Percentiles rank a stretch among this genome's conserved stretches.
phyloP scores from a whole-genome alignment of 192 early-diverging fungal species.

The Coemansia sp. region DNA sequence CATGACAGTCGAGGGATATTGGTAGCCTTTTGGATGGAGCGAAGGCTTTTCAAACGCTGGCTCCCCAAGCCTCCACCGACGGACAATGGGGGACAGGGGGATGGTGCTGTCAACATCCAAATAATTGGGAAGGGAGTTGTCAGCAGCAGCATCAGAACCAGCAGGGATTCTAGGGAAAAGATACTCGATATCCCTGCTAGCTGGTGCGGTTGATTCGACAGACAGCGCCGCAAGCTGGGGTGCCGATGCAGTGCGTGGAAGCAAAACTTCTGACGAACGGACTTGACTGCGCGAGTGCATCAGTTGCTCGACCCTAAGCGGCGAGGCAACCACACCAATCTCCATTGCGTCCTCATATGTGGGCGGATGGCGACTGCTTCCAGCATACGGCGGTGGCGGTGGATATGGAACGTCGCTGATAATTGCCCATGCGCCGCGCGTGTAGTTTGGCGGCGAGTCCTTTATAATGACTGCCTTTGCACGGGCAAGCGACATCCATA shows the following conservation, averaged over 20 bases:
- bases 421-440: slow-evolving; percentile 48
- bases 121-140: slow-evolving; percentile 26
- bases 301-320: slow-evolving; percentile 42
- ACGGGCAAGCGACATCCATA: slow-evolving; percentile 32
- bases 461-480: slow-evolving; percentile 24
- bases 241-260: slow-evolving; percentile 21
- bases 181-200: not conserved
- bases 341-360: slow-evolving; percentile 49
- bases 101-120: slow-evolving; percentile 13
- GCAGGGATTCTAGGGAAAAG: not conserved
- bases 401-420: slow-evolving; percentile 55
- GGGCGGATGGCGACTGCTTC: slow-evolving; percentile 44
- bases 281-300: slow-evolving; percentile 7
- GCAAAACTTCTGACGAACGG: not conserved
- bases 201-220: not conserved
- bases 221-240: slow-evolving; percentile 10
- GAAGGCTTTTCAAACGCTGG: slow-evolving; percentile 48
- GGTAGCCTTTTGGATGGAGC: slow-evolving; percentile 23
- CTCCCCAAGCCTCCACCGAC: slow-evolving; percentile 38
- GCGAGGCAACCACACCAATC: slow-evolving; percentile 53
- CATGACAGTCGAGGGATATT: not conserved
- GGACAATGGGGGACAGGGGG: slow-evolving; percentile 30
- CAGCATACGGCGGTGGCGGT: slow-evolving; percentile 47
- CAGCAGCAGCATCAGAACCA: too few species aligned
- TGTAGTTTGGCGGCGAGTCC: slow-evolving; percentile 31